Conservation (phyloP, 192 early-diverging fungal species). For the Chytriomyces sp. region DNA sequence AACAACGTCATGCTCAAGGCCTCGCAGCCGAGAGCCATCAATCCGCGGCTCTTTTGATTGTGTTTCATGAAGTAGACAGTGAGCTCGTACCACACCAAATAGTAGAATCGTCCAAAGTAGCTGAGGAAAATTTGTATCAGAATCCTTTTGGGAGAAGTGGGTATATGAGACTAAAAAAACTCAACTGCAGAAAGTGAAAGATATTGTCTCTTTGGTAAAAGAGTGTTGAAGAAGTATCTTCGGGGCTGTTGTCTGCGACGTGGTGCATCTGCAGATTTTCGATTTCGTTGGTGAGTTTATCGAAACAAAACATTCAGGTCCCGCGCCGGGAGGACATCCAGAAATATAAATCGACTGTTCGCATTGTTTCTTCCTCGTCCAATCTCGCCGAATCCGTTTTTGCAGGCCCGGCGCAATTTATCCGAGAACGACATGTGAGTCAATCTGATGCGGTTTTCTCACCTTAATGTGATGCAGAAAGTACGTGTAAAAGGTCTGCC, state of each 20-base stretch:
- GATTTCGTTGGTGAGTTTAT: too few relatives aligned
- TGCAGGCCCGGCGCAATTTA: too few relatives aligned
- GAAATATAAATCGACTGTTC: too few relatives aligned
- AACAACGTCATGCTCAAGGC: slow-evolving; percentile 13
- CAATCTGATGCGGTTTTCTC: neutral
- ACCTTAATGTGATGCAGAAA: slow-evolving; percentile 53
- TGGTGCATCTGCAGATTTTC: slow-evolving; percentile 42
- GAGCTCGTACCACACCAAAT: slow-evolving; percentile 37
- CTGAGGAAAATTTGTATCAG: slow-evolving; percentile 10
- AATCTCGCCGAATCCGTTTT: too few relatives aligned
- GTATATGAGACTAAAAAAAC: slow-evolving; percentile 11
- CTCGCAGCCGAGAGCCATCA: slow-evolving; percentile 30
- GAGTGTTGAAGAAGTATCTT: slow-evolving; percentile 43
- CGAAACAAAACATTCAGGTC: too few relatives aligned
- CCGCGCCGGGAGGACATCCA: too few relatives aligned
- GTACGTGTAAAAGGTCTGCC: slow-evolving; percentile 48
- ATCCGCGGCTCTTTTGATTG: slow-evolving; percentile 20
- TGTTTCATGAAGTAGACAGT: slow-evolving; percentile 42
- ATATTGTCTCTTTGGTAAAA: slow-evolving; percentile 48
- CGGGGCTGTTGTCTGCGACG: slow-evolving; percentile 48
- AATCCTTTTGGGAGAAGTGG: slow-evolving; percentile 6
- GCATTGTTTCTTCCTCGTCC: too few relatives aligned
- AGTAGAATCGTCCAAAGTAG: slow-evolving; percentile 51
- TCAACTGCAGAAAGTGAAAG: slow-evolving; percentile 42
- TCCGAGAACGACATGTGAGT: neutral